Evolutionary conservation across 2,329 filamentous ascomycete species (phyloP).

Genomic region (Ophiocordyceps unilateralis): DNA sequence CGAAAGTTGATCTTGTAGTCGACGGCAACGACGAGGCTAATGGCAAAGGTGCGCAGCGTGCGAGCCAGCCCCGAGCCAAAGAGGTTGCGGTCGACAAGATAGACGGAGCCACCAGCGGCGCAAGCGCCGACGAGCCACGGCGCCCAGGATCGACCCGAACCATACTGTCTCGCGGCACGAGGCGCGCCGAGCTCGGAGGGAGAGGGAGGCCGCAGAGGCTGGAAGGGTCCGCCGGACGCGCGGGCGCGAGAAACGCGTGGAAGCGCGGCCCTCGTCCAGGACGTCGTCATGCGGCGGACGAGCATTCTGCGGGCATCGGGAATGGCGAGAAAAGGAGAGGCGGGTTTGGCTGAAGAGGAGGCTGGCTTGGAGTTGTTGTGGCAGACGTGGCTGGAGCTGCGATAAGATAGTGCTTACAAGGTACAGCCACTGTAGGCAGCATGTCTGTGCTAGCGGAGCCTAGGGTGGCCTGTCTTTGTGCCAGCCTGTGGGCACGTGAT

Average conservation of each 20-base stretch:
- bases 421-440: too few relatives aligned
- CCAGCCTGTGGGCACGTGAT: too few relatives aligned
- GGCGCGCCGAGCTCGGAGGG: constrained; percentile 64
- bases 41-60: constrained; percentile 64
- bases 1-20: constrained; percentile 98
- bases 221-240: constrained; percentile 28
- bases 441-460: not conserved
- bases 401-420: not conserved
- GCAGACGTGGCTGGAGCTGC: not conserved
- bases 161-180: constrained; percentile 51
- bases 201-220: constrained; percentile 57
- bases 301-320: constrained; percentile 10
- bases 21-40: constrained; percentile 62
- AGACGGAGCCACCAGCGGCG: constrained; percentile 41
- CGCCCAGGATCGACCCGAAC: constrained; percentile 55
- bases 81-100: constrained; percentile 52
- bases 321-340: not conserved
- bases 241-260: not conserved
- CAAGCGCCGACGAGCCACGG: constrained; percentile 52
- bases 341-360: too few relatives aligned
- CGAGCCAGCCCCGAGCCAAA: constrained; percentile 68
- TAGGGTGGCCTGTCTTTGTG: not conserved
- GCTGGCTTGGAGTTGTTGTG: not conserved
- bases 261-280: constrained; percentile 4
- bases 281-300: constrained; percentile 11